A percentile compares a stretch with the other conserved stretches of the same genome.
These are phyloP conservation scores for Boletus reticulatus DNA, from an alignment of 768 basidiomycete genomes.

Conservation along the genomic window DNA sequence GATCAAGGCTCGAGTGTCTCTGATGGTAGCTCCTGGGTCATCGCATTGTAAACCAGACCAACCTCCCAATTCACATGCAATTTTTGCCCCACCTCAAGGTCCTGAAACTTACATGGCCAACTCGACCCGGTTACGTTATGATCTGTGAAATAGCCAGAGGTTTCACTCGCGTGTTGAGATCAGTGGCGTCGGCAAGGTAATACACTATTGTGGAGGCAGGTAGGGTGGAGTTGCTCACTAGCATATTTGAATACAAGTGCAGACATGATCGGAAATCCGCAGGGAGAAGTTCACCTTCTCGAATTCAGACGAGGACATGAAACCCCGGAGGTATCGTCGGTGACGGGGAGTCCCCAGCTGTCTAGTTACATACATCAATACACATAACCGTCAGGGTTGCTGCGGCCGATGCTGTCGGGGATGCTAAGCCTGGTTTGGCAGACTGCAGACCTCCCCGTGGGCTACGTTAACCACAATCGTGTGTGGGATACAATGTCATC, in stretches of 20 bases:
- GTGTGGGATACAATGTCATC: neutral
- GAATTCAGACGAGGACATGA: neutral
- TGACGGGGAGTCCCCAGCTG: neutral
- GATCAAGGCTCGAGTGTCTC: neutral
- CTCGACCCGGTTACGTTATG: constrained; percentile 11
- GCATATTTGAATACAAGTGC: neutral
- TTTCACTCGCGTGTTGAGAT: neutral
- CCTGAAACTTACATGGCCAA: neutral
- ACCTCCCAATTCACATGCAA: neutral
- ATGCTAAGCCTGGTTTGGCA: constrained; percentile 4
- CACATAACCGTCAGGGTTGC: constrained; percentile 11
- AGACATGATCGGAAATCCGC: neutral
- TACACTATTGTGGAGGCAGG: neutral
- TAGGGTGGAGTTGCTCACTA: neutral
- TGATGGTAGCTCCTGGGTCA: neutral
- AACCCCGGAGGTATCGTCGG: neutral
- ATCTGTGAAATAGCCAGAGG: neutral
- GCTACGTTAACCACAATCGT: neutral
- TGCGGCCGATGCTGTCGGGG: constrained; percentile 20
- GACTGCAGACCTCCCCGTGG: neutral
- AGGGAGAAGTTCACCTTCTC: neutral
- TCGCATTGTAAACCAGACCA: neutral
- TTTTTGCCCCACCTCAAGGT: neutral
- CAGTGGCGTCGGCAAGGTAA: constrained; percentile 15
- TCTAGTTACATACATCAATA: neutral